Evolutionary conservation across 2,329 filamentous ascomycete genomes (phyloP), one percentile per base, ranked within the genome.

Genomic region (Rugonectria rugulosa): DNA sequence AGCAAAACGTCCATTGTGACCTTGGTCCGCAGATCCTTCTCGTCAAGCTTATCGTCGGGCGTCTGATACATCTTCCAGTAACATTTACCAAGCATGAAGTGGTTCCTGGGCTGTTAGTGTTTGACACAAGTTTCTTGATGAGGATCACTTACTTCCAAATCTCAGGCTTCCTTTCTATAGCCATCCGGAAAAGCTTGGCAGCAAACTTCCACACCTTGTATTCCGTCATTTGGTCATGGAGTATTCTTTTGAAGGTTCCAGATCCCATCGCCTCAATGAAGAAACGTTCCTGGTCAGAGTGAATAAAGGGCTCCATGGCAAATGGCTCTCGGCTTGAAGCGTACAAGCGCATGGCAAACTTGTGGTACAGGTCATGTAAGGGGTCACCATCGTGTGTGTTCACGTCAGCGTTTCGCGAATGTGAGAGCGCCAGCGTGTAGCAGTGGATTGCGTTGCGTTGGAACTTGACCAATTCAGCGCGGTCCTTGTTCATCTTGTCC

Each of bases 401-500:
- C 1, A 78, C 72, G 3, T 79, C 73, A 10, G 73, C 73, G 14
- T 76, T 71, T 56, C 77, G 77, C 0, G 81, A 86, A 58, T 86
- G 79, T 0, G 84, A 86, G 12, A 87, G 66, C 0, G 83, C 83
- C 32, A 87, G 75, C 0, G 81, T 85, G 65, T 90, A 91, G 70
- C 91, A 94, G 71, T 96, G 91, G 40, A 96, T 93, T 1, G 91
- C 88, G 65, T 86, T 86, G 26, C 91, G 85, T 71, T 97, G 91
- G 57, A 90, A 84, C 46, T 85, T 86, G 20, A 92, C 83, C 38
- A 96, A 75, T 54, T 96, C 91, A 4, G 79, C 77, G 51, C 89
- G 87, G 65, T 89, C 88, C 70, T 90, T 94, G 74, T 96, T 96
- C 75, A 96, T 88, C 73, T 96, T 96, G 64, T 96, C 92, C 1